These are phyloP conservation scores for Penstemon eatonii DNA, from an alignment of 257 asterid genomes.

Conservation along the genomic window DNA sequence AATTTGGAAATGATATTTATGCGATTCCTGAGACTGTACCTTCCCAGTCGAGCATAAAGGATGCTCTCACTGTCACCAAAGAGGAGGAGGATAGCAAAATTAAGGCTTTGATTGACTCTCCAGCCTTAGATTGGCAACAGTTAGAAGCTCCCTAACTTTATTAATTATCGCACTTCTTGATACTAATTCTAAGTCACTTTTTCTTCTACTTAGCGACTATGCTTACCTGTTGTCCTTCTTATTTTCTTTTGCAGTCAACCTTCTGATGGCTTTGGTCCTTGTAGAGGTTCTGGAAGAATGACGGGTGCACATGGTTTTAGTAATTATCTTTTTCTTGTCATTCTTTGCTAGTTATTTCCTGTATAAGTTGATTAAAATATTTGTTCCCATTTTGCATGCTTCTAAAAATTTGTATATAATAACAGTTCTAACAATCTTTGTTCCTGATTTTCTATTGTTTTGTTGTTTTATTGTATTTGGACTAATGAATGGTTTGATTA, in stretches of 20 bases:
- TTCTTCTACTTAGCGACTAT: conserved; percentile 12
- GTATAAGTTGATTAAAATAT: too few relatives aligned
- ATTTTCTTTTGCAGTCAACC: conserved; percentile 57
- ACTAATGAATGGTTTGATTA: conserved; percentile 27
- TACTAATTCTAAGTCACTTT: conserved; percentile 3
- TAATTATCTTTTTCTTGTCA: conserved; percentile 31
- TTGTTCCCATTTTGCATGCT: background rate
- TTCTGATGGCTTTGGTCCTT: conserved; percentile 80
- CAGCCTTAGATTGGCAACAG: conserved; percentile 99
- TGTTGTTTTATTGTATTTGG: conserved; percentile 11
- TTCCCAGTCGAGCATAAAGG: conserved; percentile 54
- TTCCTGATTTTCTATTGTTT: background rate
- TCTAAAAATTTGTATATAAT: too few relatives aligned
- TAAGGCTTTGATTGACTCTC: conserved; percentile 85
- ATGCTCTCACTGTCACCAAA: conserved; percentile 66
- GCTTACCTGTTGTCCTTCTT: conserved; percentile 21
- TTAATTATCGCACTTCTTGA: conserved; percentile 10
- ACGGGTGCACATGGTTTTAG: conserved; percentile 91
- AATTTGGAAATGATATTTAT: conserved; percentile 86
- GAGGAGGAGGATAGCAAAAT: conserved; percentile 95
- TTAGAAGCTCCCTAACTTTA: conserved; percentile 37
- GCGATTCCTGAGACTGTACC: conserved; percentile 70
- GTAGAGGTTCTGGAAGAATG: conserved; percentile 92
- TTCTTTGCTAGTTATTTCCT: too few relatives aligned
- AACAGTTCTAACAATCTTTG: too few relatives aligned